A percentile compares a stretch with the other conserved stretches of the same genome.
Evolutionary conservation across 2,329 filamentous ascomycete species (phyloP).

Genomic region (Pseudogymnoascus sp.): DNA sequence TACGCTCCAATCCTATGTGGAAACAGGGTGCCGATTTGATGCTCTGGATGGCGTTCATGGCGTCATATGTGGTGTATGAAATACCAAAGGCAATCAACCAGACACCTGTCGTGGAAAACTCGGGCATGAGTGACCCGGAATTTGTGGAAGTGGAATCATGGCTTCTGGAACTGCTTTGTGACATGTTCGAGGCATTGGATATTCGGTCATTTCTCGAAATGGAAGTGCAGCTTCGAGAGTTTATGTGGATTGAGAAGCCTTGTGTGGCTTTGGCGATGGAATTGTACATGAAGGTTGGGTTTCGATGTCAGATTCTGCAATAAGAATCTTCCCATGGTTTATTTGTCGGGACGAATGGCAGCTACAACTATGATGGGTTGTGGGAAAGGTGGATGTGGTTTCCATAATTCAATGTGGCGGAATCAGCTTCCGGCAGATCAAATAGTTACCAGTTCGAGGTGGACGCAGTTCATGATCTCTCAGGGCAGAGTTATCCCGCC

Average conservation of each 20-base stretch:
- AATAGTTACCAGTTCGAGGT: not conserved
- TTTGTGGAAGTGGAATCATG: not conserved
- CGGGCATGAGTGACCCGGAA: not conserved
- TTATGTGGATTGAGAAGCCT: not conserved
- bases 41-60: slow-evolving; percentile 1
- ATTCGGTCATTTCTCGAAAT: not conserved
- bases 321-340: not conserved
- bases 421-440: not conserved
- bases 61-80: not conserved
- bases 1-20: not conserved
- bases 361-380: not conserved
- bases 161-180: not conserved
- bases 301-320: not conserved
- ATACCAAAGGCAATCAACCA: not conserved
- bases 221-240: not conserved
- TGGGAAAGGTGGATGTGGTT: not conserved
- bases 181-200: not conserved
- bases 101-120: not conserved
- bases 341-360: not conserved
- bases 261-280: not conserved
- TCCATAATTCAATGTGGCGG: not conserved
- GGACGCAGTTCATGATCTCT: not conserved
- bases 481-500: not conserved
- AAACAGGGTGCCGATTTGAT: not conserved
- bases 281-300: not conserved